phyloP scores from a whole-genome alignment of 768 basidiomycete genomes.

The Scleroderma citrinum region DNA sequence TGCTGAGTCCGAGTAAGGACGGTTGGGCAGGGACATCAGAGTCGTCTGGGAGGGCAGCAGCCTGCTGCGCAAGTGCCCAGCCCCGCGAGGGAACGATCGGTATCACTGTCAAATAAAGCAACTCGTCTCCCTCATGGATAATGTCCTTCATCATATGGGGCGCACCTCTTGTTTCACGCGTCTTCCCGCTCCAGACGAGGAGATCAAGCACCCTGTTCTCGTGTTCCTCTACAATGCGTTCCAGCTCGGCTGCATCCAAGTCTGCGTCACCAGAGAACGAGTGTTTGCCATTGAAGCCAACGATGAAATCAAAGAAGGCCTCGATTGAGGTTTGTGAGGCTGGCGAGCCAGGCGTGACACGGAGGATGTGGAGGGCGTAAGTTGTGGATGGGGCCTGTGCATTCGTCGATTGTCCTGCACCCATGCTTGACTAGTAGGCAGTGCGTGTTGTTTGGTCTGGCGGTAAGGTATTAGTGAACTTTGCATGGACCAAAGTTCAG shows the following conservation, averaged over 20 bases:
- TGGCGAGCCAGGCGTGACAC: slow-evolving; percentile 85
- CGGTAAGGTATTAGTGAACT: too few relatives aligned
- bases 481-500: not conserved
- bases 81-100: slow-evolving; percentile 76
- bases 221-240: slow-evolving; percentile 76
- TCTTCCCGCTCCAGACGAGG: slow-evolving; percentile 82
- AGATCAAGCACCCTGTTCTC: slow-evolving; percentile 67
- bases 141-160: not conserved
- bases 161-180: slow-evolving; percentile 62
- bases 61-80: slow-evolving; percentile 59
- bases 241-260: slow-evolving; percentile 66
- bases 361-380: slow-evolving; percentile 77
- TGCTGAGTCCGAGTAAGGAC: slow-evolving; percentile 88
- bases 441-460: not conserved
- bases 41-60: slow-evolving; percentile 32
- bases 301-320: slow-evolving; percentile 95
- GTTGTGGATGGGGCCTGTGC: slow-evolving; percentile 25
- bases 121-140: not conserved
- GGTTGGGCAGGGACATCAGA: slow-evolving; percentile 53
- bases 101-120: slow-evolving; percentile 50
- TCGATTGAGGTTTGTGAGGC: slow-evolving; percentile 80
- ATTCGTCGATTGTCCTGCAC: slow-evolving; percentile 65
- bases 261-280: slow-evolving; percentile 40
- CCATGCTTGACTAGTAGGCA: slow-evolving; percentile 39
- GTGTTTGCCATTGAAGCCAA: slow-evolving; percentile 76